These are phyloP conservation scores for Beauveria caledonica DNA, from an alignment of 2,329 filamentous ascomycete species.

Conservation along the genomic window DNA sequence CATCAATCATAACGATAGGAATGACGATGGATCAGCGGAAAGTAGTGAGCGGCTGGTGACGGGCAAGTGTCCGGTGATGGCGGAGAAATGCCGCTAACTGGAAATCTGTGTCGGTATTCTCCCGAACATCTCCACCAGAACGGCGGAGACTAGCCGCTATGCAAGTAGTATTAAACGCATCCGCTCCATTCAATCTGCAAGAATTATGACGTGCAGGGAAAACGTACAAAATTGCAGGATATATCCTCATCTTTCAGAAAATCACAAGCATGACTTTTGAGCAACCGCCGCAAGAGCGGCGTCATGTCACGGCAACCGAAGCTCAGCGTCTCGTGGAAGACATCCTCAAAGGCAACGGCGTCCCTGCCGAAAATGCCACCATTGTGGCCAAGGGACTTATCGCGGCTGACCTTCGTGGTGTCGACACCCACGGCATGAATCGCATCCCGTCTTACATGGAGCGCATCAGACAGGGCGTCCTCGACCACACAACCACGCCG, in stretches of 20 bases:
- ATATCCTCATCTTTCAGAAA: slow-evolving; percentile 12
- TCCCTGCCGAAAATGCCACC: slow-evolving; percentile 47
- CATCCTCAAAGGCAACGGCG: slow-evolving; percentile 53
- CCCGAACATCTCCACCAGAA: background rate
- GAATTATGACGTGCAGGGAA: background rate
- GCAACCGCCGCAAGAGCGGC: slow-evolving; percentile 14
- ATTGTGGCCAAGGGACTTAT: slow-evolving; percentile 62
- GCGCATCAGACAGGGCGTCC: slow-evolving; percentile 60
- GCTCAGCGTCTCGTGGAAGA: slow-evolving; percentile 40
- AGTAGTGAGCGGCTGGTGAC: background rate
- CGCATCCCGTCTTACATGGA: slow-evolving; percentile 71
- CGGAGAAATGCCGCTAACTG: background rate
- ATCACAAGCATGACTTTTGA: background rate
- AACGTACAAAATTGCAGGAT: background rate
- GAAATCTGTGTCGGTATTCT: background rate
- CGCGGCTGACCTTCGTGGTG: slow-evolving; percentile 66
- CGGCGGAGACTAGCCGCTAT: slow-evolving; percentile 2
- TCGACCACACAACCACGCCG: slow-evolving; percentile 53
- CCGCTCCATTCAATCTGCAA: background rate
- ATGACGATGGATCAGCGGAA: background rate
- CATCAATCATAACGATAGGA: background rate
- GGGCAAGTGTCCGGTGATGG: background rate
- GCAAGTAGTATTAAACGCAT: background rate
- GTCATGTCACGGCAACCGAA: slow-evolving; percentile 31
- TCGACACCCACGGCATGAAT: slow-evolving; percentile 72